Evolutionary conservation across 306 rosid species (phyloP).

Genomic region (Canavalia ensiformis): DNA sequence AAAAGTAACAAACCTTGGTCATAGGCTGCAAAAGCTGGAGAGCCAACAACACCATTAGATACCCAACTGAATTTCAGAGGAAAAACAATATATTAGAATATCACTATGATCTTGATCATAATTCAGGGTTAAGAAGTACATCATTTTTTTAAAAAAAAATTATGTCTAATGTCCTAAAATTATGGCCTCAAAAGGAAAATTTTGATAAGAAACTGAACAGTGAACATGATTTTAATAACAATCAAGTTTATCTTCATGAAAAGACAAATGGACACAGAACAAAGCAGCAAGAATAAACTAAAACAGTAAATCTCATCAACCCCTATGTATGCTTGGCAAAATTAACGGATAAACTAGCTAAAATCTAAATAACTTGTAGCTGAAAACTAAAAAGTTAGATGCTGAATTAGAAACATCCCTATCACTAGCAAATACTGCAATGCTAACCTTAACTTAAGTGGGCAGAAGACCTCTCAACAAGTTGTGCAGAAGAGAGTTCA

Average conservation of each 20-base stretch:
- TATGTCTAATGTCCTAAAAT: neutral
- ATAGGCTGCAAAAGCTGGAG: conserved; percentile 97
- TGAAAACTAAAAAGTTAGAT: no score
- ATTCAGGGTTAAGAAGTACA: neutral
- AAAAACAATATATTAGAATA: conserved; percentile 10
- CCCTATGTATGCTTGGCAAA: no score
- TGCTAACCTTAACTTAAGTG: neutral
- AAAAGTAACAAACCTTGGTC: conserved; percentile 82
- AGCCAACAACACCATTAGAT: conserved; percentile 96
- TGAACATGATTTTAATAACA: conserved; percentile 5
- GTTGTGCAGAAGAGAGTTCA: neutral
- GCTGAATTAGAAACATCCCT: neutral
- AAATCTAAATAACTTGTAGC: no score
- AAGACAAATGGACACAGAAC: neutral
- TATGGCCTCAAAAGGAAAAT: conserved; percentile 10
- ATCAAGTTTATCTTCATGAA: neutral
- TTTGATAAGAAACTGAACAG: conserved; percentile 6
- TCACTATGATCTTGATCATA: conserved; percentile 15
- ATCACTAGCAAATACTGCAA: conserved; percentile 16
- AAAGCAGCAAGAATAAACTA: conserved; percentile 9
- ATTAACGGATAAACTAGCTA: no score
- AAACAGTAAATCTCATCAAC: neutral
- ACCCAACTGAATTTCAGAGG: conserved; percentile 77
- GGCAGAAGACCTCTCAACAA: conserved; percentile 5
- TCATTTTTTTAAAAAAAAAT: neutral